Evolutionary conservation across 1,284 basidiomycete species (phyloP).

Genomic region (Ganoderma leucocontextum): DNA sequence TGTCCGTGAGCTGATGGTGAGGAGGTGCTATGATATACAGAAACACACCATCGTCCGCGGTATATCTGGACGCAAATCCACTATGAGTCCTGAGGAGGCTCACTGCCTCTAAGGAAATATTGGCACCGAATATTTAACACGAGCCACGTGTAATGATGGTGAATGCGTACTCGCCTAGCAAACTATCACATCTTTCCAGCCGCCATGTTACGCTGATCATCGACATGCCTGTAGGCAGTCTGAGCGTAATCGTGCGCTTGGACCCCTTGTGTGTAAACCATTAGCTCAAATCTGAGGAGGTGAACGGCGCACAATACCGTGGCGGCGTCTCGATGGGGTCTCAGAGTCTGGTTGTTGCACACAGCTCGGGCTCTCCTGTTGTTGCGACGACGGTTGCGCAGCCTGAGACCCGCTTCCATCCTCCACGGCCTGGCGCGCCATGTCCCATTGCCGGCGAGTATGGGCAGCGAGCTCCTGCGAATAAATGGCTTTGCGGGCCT

Average conservation of each 20-base stretch:
- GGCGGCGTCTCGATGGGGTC: slow-evolving; percentile 22
- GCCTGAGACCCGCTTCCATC: slow-evolving; percentile 24
- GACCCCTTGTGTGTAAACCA: slow-evolving; percentile 36
- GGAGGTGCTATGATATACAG: not conserved
- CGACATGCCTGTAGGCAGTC: slow-evolving; percentile 32
- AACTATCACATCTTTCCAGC: slow-evolving; percentile 22
- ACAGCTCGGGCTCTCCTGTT: slow-evolving; percentile 20
- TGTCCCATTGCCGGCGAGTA: slow-evolving; percentile 64
- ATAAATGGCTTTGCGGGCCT: slow-evolving; percentile 60
- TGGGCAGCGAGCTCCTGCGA: slow-evolving; percentile 65
- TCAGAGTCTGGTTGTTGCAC: slow-evolving; percentile 15
- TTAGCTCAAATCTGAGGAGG: not conserved
- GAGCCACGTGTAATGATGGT: not conserved
- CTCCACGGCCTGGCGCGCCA: slow-evolving; percentile 42
- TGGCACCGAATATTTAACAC: not conserved
- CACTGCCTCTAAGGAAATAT: not conserved
- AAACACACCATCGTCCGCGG: slow-evolving; percentile 10
- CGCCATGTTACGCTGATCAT: slow-evolving; percentile 22
- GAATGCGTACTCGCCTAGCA: slow-evolving; percentile 3
- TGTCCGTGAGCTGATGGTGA: slow-evolving; percentile 3
- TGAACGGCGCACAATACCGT: slow-evolving; percentile 31
- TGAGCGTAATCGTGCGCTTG: slow-evolving; percentile 41
- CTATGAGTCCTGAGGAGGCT: not conserved
- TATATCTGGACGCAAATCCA: not conserved
- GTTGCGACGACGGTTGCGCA: slow-evolving; percentile 4